phyloP scores from a whole-genome alignment of 371 early-diverging fungal species.

The Haplosporangium sp. region DNA sequence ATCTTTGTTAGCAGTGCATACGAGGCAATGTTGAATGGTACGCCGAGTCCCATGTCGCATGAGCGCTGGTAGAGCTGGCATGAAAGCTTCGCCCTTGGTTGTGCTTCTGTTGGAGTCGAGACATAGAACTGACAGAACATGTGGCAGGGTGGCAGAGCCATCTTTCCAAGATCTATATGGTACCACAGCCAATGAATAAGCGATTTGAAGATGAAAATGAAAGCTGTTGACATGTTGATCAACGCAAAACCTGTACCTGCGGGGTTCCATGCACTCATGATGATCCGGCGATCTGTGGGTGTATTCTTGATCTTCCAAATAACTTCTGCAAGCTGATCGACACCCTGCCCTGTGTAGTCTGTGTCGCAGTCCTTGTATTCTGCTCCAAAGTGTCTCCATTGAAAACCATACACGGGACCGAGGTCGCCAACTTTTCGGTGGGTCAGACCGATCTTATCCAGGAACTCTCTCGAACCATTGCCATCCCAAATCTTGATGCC shows the following conservation, averaged over 20 bases:
- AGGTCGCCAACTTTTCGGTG: constrained; percentile 94
- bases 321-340: constrained; percentile 96
- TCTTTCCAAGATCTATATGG: constrained; percentile 70
- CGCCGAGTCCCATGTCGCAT: constrained; percentile 99
- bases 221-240: too few relatives aligned
- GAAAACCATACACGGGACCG: constrained; percentile 99
- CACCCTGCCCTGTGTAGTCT: constrained; percentile 94
- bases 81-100: constrained; percentile 73
- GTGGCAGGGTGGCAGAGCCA: constrained; percentile 98
- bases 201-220: too few relatives aligned
- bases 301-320: constrained; percentile 87
- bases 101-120: constrained; percentile 65
- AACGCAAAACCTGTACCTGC: constrained; percentile 65
- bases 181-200: too few relatives aligned
- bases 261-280: constrained; percentile 99
- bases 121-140: constrained; percentile 96
- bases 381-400: constrained; percentile 99
- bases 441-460: constrained; percentile 87
- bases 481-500: constrained; percentile 98
- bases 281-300: constrained; percentile 94
- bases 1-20: constrained; percentile 96
- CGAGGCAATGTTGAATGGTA: constrained; percentile 99
- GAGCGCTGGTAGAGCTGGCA: constrained; percentile 99
- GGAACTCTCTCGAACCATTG: constrained; percentile 93
- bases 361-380: constrained; percentile 88